Base-by-base conservation (phyloP, 495 filamentous ascomycete species). In the Jackrogersella minutella region DNA sequence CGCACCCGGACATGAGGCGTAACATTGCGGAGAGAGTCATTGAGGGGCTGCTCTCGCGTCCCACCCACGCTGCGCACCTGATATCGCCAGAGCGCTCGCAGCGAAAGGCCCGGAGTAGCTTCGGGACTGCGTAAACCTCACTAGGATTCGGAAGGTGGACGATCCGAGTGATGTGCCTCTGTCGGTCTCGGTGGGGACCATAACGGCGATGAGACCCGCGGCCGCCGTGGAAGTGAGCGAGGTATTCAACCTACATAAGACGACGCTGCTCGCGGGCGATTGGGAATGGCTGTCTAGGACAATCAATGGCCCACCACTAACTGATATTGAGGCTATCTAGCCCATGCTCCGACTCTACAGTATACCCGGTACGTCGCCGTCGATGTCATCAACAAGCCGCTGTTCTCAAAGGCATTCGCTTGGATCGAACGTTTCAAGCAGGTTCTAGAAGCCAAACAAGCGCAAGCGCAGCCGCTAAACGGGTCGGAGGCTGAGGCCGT, bases 251-350 rank as follows among this genome's bases (percentile, higher is more conserved):
- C 11, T 68, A 84, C 66, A 89, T 2, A 88, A 90, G 72, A 76
- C 74, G 13, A 80, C 77, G 1, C 37, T 86, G 17, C 74, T 91
- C 9, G 77, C 74, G 0, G 87, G 88, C 75, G 83, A 83, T n/a
- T 74, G 86, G 19, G 60, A 78, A 5, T 91, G 86, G 86, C 72
- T 90, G 26, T 3, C 7, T n/a, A n/a, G 10, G 68, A 84, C 2
- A 75, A 76, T 0, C 78, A 70, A 0, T 8, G 72, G 71, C 24
- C 81, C 86, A 8, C 73, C 73, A 11, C 68, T 87, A 69, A 84
- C 79, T 3, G 89, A 90, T 72, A 82, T 90, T 40, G 84, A 89
- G 71, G 81, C 80, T 14, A 76, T 86, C 10, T 90, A 86, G 87
- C 70, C 78, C 0, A 78, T 89, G 51, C 80, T 85, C 65, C 91